Evolutionary conservation across 495 filamentous ascomycete genomes (phyloP), one percentile per base, ranked within the genome.

Genomic region (Penicillium cosmopolitanum): DNA sequence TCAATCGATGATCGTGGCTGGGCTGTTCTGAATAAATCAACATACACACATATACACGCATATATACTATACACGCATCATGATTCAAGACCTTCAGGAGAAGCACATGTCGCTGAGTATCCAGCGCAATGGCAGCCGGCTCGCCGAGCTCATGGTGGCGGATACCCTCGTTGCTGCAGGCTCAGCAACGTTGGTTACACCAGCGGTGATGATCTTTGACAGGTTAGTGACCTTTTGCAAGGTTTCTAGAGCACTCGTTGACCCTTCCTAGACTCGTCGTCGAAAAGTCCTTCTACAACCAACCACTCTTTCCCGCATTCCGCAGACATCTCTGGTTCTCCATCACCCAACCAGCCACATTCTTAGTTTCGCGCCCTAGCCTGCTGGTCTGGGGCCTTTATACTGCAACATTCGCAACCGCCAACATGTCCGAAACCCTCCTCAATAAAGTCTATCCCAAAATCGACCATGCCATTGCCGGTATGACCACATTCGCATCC

Each of bases 401-500:
- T 80, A 88, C 85, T 53, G 89, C 91, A 63, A 96, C 93, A 54
- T 96, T 96, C 74, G 76, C 92, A 42, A 91, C 90, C 0, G 93
- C 93, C 60, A 96, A 96, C 77, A 73, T 82, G 11, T 82, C 95
- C 31, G 72, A 77, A 44, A 79, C 76, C 4, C 51, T 77, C 33
- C 63, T 76, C 35, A 59, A 61, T 35, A 65, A 68, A 25, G 58
- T 75, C 48, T 75, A 77, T 43, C 71, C 80, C 62, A 72, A 75
- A 15, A 76, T 87, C 59, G 73, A 83, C 56, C 68, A 85, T 2
- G 70, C 77, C 60, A 84, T 87, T 48, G 63, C 74, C 15, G 68
- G 66, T 9, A 70, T 69, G 62, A 67, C 69, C 16, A 75, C 73
- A 0, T 77, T 77, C 51, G 61, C 69, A 40, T 63, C 67, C 12